Evolutionary conservation across 2,329 filamentous ascomycete genomes (phyloP).

Genomic region (Trichoderma arundinaceum): DNA sequence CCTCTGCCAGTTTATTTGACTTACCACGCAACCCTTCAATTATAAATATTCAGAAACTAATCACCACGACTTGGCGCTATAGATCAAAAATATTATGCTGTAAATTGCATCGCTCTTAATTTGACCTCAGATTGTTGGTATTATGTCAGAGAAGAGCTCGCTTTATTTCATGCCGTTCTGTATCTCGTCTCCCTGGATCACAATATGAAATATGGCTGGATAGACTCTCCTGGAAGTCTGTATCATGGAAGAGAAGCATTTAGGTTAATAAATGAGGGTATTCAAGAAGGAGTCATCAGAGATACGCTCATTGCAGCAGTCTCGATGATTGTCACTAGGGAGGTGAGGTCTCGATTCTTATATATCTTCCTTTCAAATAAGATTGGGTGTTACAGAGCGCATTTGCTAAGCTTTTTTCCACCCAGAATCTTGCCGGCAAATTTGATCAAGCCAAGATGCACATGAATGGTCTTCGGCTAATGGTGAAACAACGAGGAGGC

Average conservation of each 20-base stretch:
- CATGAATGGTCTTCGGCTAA: conserved; percentile 9
- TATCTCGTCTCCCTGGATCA: conserved; percentile 22
- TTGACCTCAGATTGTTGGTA: conserved; percentile 1
- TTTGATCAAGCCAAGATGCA: conserved; percentile 16
- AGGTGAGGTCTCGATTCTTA: not conserved
- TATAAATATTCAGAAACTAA: not conserved
- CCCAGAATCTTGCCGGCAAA: conserved; percentile 17
- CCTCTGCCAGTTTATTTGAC: not conserved
- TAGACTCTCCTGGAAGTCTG: conserved; percentile 11
- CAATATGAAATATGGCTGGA: conserved; percentile 14
- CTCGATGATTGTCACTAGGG: conserved; percentile 4
- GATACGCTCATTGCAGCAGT: conserved; percentile 20
- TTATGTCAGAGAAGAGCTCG: conserved; percentile 19
- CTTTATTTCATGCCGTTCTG: conserved; percentile 13
- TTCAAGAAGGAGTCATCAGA: conserved; percentile 2
- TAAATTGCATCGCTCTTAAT: conserved; percentile 19
- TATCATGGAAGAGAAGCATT: conserved; percentile 25
- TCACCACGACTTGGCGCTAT: not conserved
- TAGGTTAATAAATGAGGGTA: conserved; percentile 6
- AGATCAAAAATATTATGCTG: conserved; percentile 4
- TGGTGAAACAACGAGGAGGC: conserved; percentile 13
- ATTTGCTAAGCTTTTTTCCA: not conserved
- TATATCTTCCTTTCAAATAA: no score
- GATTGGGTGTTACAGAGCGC: no score
- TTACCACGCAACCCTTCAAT: not conserved